phyloP scores from a whole-genome alignment of 75 land plant species.

The Larix kaempferi region DNA sequence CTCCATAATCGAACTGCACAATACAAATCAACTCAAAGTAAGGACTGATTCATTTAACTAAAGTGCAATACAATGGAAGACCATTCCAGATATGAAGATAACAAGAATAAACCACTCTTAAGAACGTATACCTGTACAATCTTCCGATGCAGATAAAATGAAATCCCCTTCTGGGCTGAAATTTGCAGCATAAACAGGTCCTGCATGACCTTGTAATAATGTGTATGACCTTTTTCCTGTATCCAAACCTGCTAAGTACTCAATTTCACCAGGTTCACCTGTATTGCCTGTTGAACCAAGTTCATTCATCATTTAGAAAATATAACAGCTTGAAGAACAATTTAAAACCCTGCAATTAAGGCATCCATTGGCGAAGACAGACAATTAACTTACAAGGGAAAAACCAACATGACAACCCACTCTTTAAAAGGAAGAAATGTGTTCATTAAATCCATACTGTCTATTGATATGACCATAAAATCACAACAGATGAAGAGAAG shows the following conservation, averaged over 20 bases:
- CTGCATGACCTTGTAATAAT: conserved; percentile 86
- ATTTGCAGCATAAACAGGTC: conserved; percentile 87
- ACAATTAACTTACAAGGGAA: no score
- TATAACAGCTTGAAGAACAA: no score
- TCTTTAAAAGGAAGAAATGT: no score
- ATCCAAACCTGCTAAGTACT: conserved; percentile 24
- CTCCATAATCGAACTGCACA: conserved; percentile 96
- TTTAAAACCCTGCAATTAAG: no score
- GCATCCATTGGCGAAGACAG: no score
- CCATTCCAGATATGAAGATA: background rate
- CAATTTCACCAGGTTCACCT: conserved; percentile 13
- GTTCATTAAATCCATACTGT: no score
- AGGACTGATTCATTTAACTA: background rate
- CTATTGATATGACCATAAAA: no score
- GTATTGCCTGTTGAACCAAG: no score
- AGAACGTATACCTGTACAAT: conserved; percentile 66
- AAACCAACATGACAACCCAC: no score
- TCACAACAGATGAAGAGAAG: no score
- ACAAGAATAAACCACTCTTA: background rate
- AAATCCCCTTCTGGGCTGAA: conserved; percentile 92
- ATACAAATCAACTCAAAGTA: background rate
- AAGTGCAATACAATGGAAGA: background rate
- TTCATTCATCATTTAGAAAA: no score
- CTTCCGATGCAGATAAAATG: conserved; percentile 85
- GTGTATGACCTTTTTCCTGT: conserved; percentile 65